Evolutionary conservation across 2,329 filamentous ascomycete genomes (phyloP).

Genomic region (Aspergillus pseudoterreus): DNA sequence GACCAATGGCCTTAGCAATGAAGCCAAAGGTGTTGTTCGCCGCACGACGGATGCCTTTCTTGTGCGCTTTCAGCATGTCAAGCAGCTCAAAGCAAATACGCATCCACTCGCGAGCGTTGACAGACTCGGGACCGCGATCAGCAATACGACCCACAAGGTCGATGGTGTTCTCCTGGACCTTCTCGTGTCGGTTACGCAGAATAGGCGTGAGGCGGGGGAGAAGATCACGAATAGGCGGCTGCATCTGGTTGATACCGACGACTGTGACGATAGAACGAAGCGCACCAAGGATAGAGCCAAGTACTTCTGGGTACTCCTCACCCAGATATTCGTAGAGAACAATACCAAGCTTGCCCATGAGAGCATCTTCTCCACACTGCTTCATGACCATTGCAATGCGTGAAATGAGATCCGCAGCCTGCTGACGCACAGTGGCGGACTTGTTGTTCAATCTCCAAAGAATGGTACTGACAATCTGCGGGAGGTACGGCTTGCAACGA

Average conservation of each 20-base stretch:
- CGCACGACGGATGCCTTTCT: slow-evolving; percentile 96
- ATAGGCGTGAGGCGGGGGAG: slow-evolving; percentile 96
- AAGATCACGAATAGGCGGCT: slow-evolving; percentile 94
- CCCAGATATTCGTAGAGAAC: slow-evolving; percentile 97
- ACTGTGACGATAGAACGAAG: slow-evolving; percentile 95
- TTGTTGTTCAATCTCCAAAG: slow-evolving; percentile 98
- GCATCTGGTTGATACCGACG: slow-evolving; percentile 96
- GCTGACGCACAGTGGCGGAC: slow-evolving; percentile 90
- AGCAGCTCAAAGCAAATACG: slow-evolving; percentile 98
- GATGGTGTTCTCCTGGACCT: slow-evolving; percentile 98
- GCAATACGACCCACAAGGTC: slow-evolving; percentile 97
- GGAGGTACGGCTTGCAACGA: slow-evolving; percentile 92
- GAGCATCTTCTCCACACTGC: slow-evolving; percentile 91
- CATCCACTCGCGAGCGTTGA: slow-evolving; percentile 99
- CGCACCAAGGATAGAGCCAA: slow-evolving; percentile 93
- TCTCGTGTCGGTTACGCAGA: slow-evolving; percentile 95
- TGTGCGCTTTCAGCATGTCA: slow-evolving; percentile 99
- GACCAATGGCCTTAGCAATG: slow-evolving; percentile 98
- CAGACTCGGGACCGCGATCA: slow-evolving; percentile 90
- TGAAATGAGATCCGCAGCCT: slow-evolving; percentile 93
- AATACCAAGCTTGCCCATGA: slow-evolving; percentile 92
- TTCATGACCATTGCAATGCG: slow-evolving; percentile 99
- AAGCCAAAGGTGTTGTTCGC: slow-evolving; percentile 99
- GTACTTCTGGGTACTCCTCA: slow-evolving; percentile 96
- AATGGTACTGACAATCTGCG: slow-evolving; percentile 95